Base-by-base conservation (phyloP, 2,329 filamentous ascomycete genomes). In the Botrytis paeoniae region DNA sequence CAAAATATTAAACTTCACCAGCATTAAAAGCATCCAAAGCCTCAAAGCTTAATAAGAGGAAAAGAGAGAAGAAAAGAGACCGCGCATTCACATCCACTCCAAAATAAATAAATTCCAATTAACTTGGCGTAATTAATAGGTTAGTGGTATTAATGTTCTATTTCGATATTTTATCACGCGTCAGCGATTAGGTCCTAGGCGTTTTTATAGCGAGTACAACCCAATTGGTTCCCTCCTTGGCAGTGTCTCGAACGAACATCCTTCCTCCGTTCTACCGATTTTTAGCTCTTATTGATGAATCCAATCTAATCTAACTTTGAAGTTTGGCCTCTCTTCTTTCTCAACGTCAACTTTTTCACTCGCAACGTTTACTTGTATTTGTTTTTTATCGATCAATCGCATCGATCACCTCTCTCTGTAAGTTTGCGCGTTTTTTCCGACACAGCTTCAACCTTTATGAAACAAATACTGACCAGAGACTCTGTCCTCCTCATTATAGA, bases 241-340 rank as follows among this genome's bases (percentile, higher is more conserved):
- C 65, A 20, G 35, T 57, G 65, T 69, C 48, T 69, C n/a, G 65
- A 69, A 57, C 65, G 65, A 69, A 69, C 48, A 69, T 69, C 65
- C 48, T 57, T 41, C 65, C 65, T 69, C 35, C 65, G 65, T 57
- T 37, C 45, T 68, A 68, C 64, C 64, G 45, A 68, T 68, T 68
- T 48, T 68, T 68, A 54, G 45, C 18, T 68, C 65, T 57, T 68
- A 68, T 68, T 57, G 25, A 68, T n/a, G 65, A 57, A 57, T 35
- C 48, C 48, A 68, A 68, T 41, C 65, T 41, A 57, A 69, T 69
- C 65, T 69, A 41, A 68, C 64, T 68, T 68, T 22, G 48, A 57
- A 57, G 29, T 54, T 57, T 29, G 25, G 37, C 64, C 51, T 32
- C 29, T 68, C 48, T 69, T 51, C 41, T 48, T 51, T 35, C 63